A percentile compares a stretch with the other conserved stretches of the same genome.
Conservation (phyloP, 2,329 filamentous ascomycete species). For the Diaporthe amygdali region DNA sequence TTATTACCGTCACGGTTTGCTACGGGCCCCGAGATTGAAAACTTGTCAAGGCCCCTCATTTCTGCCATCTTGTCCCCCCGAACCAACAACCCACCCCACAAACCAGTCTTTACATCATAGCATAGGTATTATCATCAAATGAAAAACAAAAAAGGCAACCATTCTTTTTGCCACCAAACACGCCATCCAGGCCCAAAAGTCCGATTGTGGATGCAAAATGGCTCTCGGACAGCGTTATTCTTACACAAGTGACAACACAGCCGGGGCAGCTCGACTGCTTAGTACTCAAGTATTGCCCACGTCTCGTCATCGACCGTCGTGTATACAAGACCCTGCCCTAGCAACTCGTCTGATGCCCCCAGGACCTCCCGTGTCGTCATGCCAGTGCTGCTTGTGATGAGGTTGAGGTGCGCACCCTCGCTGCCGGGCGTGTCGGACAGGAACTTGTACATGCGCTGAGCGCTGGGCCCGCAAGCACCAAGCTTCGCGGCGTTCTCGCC, state of each 20-base stretch:
- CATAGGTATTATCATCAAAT: conserved; percentile 23
- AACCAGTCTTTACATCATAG: conserved; percentile 25
- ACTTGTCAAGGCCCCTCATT: neutral
- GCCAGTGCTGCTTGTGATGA: conserved; percentile 70
- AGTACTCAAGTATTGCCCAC: conserved; percentile 82
- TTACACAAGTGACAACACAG: conserved; percentile 1
- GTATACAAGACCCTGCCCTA: conserved; percentile 77
- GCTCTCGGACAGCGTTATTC: neutral
- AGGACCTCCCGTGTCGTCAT: conserved; percentile 74
- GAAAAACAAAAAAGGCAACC: conserved; percentile 18
- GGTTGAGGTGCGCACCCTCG: conserved; percentile 83
- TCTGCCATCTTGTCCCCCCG: neutral
- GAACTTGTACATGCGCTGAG: conserved; percentile 74
- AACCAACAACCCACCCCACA: neutral
- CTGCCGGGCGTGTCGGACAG: conserved; percentile 71
- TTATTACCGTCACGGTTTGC: conserved; percentile 5
- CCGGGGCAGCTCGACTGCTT: conserved; percentile 3
- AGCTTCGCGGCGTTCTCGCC: conserved; percentile 47
- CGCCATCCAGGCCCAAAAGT: conserved; percentile 20
- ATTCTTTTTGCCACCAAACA: conserved; percentile 22
- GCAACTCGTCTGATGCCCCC: conserved; percentile 81
- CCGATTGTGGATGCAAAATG: conserved; percentile 12
- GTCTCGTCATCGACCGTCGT: conserved; percentile 93
- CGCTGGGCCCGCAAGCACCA: conserved; percentile 57
- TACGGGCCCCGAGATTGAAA: conserved; percentile 8